A percentile compares a stretch with the other conserved stretches of the same genome.
Evolutionary conservation across 228 moss, liverwort and hornwort genomes (phyloP).

Genomic region (Sphagnum magellanicum): DNA sequence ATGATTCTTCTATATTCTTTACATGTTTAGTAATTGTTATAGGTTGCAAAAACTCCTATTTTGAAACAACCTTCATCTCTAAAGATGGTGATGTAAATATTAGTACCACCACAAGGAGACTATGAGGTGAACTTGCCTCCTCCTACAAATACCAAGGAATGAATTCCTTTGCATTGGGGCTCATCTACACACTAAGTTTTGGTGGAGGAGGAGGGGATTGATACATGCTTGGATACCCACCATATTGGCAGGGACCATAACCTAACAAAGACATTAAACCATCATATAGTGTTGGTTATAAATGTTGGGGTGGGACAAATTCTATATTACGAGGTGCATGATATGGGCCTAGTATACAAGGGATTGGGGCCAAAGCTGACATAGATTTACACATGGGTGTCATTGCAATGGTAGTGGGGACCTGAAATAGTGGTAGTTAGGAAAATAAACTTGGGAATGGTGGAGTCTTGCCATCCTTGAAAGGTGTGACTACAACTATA

Average conservation of each 20-base stretch:
- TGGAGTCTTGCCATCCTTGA: constrained; percentile 54
- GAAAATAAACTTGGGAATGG: constrained; percentile 18
- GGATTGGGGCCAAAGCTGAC: no score
- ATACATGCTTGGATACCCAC: not conserved
- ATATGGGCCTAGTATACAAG: no score
- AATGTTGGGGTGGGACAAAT: no score
- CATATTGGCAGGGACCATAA: no score
- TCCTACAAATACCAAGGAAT: no score
- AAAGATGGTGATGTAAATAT: constrained; percentile 1
- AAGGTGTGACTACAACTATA: constrained; percentile 46
- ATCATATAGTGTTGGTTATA: no score
- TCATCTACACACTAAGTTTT: no score
- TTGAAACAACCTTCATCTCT: not conserved
- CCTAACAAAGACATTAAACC: no score
- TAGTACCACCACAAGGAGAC: constrained; percentile 7
- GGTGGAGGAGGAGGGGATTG: not conserved
- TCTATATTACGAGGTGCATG: constrained; percentile 12
- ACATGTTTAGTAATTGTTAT: constrained; percentile 6
- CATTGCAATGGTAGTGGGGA: constrained; percentile 39
- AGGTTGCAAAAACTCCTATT: not conserved
- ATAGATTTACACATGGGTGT: no score
- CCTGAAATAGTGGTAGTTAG: constrained; percentile 18
- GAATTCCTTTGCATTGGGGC: no score
- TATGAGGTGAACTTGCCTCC: constrained; percentile 2
- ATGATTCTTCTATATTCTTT: constrained; percentile 4